A percentile compares a stretch with the other conserved stretches of the same genome.
These are phyloP conservation scores for Phytophthora citrophthora DNA, from an alignment of 352 stramenopile species.

Conservation along the genomic window DNA sequence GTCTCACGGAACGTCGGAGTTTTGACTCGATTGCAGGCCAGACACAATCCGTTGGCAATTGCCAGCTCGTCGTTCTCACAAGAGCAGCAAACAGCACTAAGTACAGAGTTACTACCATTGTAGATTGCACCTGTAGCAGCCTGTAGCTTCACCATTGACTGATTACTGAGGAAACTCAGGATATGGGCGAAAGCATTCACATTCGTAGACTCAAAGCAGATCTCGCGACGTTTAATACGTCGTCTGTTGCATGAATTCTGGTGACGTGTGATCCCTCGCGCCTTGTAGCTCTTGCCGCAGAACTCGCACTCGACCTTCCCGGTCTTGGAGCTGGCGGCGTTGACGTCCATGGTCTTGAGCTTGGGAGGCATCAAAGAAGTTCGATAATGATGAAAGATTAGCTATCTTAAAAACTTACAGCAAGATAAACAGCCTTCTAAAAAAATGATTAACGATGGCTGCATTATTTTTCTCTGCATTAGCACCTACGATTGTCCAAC, in stretches of 20 bases:
- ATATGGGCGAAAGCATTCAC: not conserved
- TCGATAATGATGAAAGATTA: not conserved
- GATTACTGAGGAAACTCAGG: not conserved
- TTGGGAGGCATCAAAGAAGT: not conserved
- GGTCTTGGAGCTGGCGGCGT: not conserved
- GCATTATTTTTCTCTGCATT: too few relatives aligned
- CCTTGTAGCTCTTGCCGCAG: not conserved
- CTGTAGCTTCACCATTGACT: not conserved
- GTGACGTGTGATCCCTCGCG: not conserved
- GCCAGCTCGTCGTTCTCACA: not conserved
- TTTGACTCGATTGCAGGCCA: not conserved
- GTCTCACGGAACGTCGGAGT: not conserved
- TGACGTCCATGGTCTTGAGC: too few relatives aligned
- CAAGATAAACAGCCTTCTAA: too few relatives aligned
- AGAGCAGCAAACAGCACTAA: not conserved
- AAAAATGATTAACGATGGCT: too few relatives aligned
- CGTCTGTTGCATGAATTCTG: not conserved
- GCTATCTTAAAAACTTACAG: too few relatives aligned
- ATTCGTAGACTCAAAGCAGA: not conserved
- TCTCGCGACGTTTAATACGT: not conserved
- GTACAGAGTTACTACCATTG: not conserved
- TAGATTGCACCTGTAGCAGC: not conserved
- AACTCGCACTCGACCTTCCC: not conserved
- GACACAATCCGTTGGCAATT: not conserved
- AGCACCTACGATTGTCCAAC: too few relatives aligned